Base-by-base conservation (phyloP, 2,329 filamentous ascomycete genomes). In the Hypoxylon sp. region DNA sequence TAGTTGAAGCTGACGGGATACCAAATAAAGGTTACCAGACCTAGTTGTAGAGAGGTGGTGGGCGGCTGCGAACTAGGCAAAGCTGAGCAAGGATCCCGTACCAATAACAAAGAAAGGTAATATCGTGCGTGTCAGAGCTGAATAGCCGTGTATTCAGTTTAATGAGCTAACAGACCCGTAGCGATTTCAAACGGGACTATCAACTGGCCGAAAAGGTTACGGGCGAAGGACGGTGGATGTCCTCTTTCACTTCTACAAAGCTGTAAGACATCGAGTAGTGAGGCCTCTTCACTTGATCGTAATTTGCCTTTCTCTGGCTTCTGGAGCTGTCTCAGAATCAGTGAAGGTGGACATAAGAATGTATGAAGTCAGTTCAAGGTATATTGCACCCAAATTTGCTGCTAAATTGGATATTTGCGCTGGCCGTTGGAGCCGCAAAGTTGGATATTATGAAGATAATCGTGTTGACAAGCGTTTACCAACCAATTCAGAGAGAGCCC, bases 91-190 rank as follows among this genome's bases (percentile, higher is more conserved):
- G 70, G 72, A 56, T 71, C 66, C 46, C 24, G 66, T 54, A 52
- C 63, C 48, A 64, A 63, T 65, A 72, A 78, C 76, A 78, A 78
- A 78, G 75, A 77, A 74, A 72, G 60, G 68, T 62, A 73, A 76
- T 74, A 72, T 74, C 68, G 65, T 69, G 8, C 63, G 68, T 63
- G 71, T 74, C 62, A 75, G 72, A 73, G 62, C 66, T 66, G 71
- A 63, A 63, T 56, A 63, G 65, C 47, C 60, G 63, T 70, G 64
- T 71, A 70, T 67, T 63, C 63, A 67, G 70, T 71, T 72, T 73
- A 73, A 67, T 74, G 70, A 72, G 68, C 64, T 65, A 68, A 44
- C 53, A 68, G 51, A 54, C 60, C 50, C 54, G 63, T 48, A 39
- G 48, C 67, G 65, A 66, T 59, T 63, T 71, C 68, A 71, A 71